Conservation (phyloP, 331 rosid species). For the Arachis monticola region DNA sequence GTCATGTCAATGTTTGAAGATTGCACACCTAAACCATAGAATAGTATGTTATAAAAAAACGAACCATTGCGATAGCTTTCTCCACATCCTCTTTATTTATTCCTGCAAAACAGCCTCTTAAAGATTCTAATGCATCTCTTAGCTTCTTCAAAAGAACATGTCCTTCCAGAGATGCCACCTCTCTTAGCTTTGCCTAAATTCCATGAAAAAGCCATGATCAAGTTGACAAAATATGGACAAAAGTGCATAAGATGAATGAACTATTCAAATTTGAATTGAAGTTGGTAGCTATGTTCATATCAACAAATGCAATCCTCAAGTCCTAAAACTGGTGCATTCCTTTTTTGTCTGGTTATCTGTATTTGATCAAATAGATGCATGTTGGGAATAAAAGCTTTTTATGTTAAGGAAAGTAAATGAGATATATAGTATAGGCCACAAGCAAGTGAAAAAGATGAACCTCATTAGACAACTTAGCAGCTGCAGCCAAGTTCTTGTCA, state of each 20-base stretch:
- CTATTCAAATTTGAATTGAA: background rate
- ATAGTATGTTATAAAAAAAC: conserved; percentile 35
- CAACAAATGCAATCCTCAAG: conserved; percentile 5
- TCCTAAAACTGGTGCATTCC: conserved; percentile 2
- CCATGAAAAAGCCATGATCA: conserved; percentile 28
- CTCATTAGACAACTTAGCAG: conserved; percentile 93
- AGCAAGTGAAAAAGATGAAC: conserved; percentile 46
- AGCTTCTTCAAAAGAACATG: conserved; percentile 96
- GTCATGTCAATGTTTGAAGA: conserved; percentile 33
- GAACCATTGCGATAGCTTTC: conserved; percentile 95
- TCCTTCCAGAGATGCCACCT: conserved; percentile 95
- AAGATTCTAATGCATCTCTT: conserved; percentile 88
- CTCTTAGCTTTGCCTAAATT: conserved; percentile 88
- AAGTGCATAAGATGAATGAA: conserved; percentile 28
- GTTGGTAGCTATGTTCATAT: conserved; percentile 6
- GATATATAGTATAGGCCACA: conserved; percentile 12
- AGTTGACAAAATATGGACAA: conserved; percentile 19
- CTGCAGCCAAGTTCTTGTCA: conserved; percentile 91
- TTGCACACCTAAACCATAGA: conserved; percentile 13
- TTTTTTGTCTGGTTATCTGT: background rate
- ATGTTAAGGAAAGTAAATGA: conserved; percentile 8
- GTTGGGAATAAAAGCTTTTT: conserved; percentile 14
- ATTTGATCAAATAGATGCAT: conserved; percentile 2
- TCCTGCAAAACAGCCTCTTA: conserved; percentile 79
- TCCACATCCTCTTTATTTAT: conserved; percentile 92